These are phyloP conservation scores for Venturiaceae sp. DNA, from an alignment of 2,329 filamentous ascomycete species.

Conservation along the genomic window DNA sequence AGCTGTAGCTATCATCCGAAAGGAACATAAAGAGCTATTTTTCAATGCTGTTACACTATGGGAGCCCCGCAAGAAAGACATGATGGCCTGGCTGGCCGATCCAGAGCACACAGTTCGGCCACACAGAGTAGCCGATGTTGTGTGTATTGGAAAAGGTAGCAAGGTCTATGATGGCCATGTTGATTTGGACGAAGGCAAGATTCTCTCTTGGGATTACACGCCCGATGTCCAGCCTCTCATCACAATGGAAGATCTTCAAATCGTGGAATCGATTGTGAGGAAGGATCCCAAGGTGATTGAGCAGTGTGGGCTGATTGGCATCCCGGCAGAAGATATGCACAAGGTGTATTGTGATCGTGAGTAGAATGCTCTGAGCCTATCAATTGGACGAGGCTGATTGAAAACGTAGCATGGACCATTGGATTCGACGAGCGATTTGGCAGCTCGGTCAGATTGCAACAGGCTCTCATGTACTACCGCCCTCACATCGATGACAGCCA, in stretches of 20 bases:
- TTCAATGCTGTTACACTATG: constrained; percentile 82
- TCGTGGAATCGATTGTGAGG: constrained; percentile 66
- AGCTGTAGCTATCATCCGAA: constrained; percentile 58
- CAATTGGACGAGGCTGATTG: not conserved
- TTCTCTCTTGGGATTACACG: constrained; percentile 65
- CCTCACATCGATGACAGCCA: constrained; percentile 78
- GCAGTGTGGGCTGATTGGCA: constrained; percentile 75
- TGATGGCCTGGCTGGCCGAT: constrained; percentile 68
- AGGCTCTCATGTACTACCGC: constrained; percentile 92
- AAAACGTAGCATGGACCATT: constrained; percentile 68
- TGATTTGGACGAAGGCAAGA: constrained; percentile 55
- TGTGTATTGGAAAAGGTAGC: constrained; percentile 69
- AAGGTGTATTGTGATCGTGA: constrained; percentile 88
- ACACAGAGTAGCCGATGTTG: constrained; percentile 66
- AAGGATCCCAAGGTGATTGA: constrained; percentile 81
- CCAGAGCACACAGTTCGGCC: constrained; percentile 54
- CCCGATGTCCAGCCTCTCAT: constrained; percentile 79
- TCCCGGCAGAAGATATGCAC: constrained; percentile 76
- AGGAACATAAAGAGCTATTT: constrained; percentile 59
- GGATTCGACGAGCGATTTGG: constrained; percentile 89
- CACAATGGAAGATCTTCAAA: constrained; percentile 80
- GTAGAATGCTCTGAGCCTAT: constrained; percentile 17
- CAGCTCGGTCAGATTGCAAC: constrained; percentile 68
- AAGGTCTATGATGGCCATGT: constrained; percentile 78
- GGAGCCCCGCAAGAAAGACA: constrained; percentile 77